These are phyloP conservation scores for Jimgerdemannia lactiflua DNA, from an alignment of 192 early-diverging fungal genomes.

Conservation along the genomic window DNA sequence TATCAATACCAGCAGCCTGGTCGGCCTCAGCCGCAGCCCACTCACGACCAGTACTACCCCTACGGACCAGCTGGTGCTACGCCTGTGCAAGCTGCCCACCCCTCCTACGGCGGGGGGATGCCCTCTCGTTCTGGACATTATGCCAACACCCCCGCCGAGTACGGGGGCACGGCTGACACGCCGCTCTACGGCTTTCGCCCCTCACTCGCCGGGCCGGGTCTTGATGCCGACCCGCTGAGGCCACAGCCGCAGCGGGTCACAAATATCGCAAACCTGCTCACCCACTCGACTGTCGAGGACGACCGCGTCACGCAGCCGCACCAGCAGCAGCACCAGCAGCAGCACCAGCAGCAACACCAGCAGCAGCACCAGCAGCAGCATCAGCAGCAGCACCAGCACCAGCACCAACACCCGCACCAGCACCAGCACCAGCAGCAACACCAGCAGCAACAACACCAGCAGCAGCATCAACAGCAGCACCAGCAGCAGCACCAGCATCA, in stretches of 20 bases:
- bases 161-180: not conserved
- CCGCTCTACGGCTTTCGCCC: not conserved
- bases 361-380: not conserved
- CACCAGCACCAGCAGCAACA: not conserved
- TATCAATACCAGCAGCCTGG: conserved; percentile 1
- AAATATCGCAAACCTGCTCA: not conserved
- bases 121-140: not conserved
- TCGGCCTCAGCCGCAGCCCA: not conserved
- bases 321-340: not conserved
- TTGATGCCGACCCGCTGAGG: not conserved
- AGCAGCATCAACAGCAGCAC: not conserved
- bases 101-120: not conserved
- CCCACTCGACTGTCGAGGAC: not conserved
- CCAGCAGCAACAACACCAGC: not conserved
- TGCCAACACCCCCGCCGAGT: not conserved
- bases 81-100: not conserved
- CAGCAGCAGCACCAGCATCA: not conserved
- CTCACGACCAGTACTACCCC: not conserved
- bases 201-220: not conserved
- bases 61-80: not conserved
- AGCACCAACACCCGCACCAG: too few relatives aligned
- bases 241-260: conserved; percentile 1
- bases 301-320: not conserved
- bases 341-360: not conserved
- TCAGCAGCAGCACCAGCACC: too few relatives aligned